Evolutionary conservation across 371 early-diverging fungal species (phyloP).

Genomic region (Circinella minor): DNA sequence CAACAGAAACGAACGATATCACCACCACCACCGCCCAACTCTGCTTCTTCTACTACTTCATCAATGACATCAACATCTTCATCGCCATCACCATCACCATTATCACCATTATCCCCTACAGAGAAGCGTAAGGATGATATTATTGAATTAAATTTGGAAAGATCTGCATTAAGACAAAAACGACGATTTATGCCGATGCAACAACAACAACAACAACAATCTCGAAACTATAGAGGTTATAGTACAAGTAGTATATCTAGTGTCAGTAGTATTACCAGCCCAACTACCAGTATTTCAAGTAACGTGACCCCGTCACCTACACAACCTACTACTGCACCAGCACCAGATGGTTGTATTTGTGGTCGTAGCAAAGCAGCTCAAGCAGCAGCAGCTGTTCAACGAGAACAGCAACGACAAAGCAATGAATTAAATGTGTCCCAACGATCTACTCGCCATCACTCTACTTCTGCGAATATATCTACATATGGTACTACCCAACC

Average conservation of each 20-base stretch:
- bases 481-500: not conserved
- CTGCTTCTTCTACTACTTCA: too few species aligned
- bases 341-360: slow-evolving; percentile 17
- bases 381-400: not conserved
- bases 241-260: slow-evolving; percentile 7
- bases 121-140: slow-evolving; percentile 8
- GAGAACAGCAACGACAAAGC: not conserved
- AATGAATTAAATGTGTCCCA: too few species aligned
- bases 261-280: not conserved
- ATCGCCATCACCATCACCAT: too few species aligned
- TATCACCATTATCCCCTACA: not conserved
- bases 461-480: too few species aligned
- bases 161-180: slow-evolving; percentile 7
- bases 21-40: not conserved
- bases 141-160: slow-evolving; percentile 12
- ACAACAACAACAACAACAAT: slow-evolving; percentile 7
- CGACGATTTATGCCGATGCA: slow-evolving; percentile 7
- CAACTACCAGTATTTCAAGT: slow-evolving; percentile 1
- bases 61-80: too few species aligned
- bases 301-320: slow-evolving; percentile 6
- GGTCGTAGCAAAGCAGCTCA: slow-evolving; percentile 11
- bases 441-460: too few species aligned
- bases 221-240: not conserved
- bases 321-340: not conserved
- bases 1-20: not conserved